Conservation (phyloP, 2,329 filamentous ascomycete genomes). For the Karstenula rhodostoma region DNA sequence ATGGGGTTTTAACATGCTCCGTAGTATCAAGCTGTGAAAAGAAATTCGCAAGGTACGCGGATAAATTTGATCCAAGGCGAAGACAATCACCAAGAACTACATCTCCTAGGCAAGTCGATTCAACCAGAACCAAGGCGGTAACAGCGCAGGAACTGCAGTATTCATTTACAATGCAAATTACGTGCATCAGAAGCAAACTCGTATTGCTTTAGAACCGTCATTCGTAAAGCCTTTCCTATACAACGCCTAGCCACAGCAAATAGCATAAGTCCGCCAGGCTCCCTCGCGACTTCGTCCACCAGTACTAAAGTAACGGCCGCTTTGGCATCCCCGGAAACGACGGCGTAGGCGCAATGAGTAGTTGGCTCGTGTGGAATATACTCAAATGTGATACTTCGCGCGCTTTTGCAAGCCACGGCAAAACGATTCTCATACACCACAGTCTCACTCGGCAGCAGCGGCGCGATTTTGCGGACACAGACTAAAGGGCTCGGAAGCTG, state of each 20-base stretch:
- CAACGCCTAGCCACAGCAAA: conserved; percentile 23
- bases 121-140: conserved; percentile 14
- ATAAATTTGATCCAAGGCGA: neutral
- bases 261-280: conserved; percentile 20
- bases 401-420: no score
- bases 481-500: neutral
- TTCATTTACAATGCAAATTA: conserved; percentile 22
- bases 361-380: conserved; percentile 57
- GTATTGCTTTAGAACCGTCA: neutral
- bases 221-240: neutral
- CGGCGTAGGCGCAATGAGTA: conserved; percentile 53
- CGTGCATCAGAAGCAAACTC: neutral
- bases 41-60: neutral
- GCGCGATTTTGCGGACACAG: neutral
- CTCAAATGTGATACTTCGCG: conserved; percentile 50
- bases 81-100: neutral
- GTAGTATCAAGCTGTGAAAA: no score
- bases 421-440: conserved; percentile 31
- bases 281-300: conserved; percentile 42
- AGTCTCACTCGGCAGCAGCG: neutral
- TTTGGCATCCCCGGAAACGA: conserved; percentile 52
- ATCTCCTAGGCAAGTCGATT: neutral
- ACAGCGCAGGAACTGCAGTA: conserved; percentile 21
- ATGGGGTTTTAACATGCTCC: no score
- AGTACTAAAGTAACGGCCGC: conserved; percentile 38